Conservation (phyloP, 1,139 yeast genomes). For the Suhomyces guaymorum region DNA sequence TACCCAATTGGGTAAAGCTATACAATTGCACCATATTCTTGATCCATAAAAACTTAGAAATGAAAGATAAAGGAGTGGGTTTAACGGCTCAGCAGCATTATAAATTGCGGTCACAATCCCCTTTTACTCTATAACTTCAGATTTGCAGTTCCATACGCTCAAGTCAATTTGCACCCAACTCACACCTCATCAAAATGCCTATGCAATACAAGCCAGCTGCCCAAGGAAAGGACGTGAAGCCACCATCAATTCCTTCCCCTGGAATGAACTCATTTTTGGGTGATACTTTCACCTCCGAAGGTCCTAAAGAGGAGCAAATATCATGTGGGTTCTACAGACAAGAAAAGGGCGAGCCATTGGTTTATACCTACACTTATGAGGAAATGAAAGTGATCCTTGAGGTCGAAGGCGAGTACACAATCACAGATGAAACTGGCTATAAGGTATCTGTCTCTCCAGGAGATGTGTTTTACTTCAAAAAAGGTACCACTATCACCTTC, state of each 20-base stretch:
- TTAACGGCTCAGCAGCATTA: no score
- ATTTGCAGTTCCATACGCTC: neutral
- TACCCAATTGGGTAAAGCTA: slow-evolving; percentile 3
- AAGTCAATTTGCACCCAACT: neutral
- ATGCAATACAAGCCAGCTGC: slow-evolving; percentile 54
- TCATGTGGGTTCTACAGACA: slow-evolving; percentile 69
- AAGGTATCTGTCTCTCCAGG: slow-evolving; percentile 60
- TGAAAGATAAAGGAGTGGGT: no score
- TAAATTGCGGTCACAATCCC: neutral
- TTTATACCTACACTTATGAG: slow-evolving; percentile 63
- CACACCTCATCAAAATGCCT: slow-evolving; percentile 49
- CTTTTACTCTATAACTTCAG: neutral
- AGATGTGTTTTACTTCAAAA: slow-evolving; percentile 66
- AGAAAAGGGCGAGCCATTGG: slow-evolving; percentile 66
- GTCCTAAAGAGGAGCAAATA: slow-evolving; percentile 58
- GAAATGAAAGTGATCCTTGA: slow-evolving; percentile 71
- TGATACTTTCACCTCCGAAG: slow-evolving; percentile 59
- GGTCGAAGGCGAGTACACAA: slow-evolving; percentile 61
- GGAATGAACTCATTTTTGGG: slow-evolving; percentile 68
- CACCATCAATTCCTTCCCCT: slow-evolving; percentile 57
- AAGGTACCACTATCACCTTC: slow-evolving; percentile 68
- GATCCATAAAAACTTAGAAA: no score
- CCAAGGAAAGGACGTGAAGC: slow-evolving; percentile 56
- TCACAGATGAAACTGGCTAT: slow-evolving; percentile 63
- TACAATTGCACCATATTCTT: no score